Conservation (phyloP, 2,329 filamentous ascomycete species). For the Stylonectria norvegica region DNA sequence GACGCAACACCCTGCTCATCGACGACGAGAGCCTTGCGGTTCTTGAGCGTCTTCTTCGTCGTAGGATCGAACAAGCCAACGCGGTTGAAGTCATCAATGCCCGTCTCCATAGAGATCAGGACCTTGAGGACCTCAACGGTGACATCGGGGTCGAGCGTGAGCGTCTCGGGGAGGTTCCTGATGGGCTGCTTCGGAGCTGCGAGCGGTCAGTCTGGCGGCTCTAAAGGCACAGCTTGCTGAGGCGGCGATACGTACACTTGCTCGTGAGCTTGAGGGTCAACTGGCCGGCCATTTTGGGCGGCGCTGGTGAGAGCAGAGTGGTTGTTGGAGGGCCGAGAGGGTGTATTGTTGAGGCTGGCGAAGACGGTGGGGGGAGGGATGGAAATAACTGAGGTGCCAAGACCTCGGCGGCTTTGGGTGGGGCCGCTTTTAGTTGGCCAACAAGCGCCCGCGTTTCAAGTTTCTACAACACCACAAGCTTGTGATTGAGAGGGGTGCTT, state of each 20-base stretch:
- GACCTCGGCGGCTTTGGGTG: too few species aligned
- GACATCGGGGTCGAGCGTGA: conserved; percentile 48
- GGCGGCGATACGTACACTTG: conserved; percentile 29
- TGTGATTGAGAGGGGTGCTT: too few species aligned
- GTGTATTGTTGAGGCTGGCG: too few species aligned
- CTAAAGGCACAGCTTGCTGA: background rate
- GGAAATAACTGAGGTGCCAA: too few species aligned
- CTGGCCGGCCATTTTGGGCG: conserved; percentile 28
- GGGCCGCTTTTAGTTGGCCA: too few species aligned
- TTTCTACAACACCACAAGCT: too few species aligned
- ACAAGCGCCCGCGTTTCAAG: too few species aligned
- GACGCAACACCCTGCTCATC: conserved; percentile 48
- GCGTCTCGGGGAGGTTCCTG: conserved; percentile 49
- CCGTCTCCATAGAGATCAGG: conserved; percentile 48
- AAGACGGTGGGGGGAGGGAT: conserved; percentile 2
- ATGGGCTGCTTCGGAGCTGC: conserved; percentile 48
- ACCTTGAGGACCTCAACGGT: conserved; percentile 61
- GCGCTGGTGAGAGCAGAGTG: conserved; percentile 4
- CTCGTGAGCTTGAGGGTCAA: conserved; percentile 43
- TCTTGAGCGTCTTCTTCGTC: conserved; percentile 61
- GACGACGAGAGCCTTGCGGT: conserved; percentile 53
- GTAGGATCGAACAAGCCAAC: conserved; percentile 59
- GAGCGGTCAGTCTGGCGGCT: conserved; percentile 4
- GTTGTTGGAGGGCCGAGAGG: conserved; percentile 4
- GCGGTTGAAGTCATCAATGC: conserved; percentile 56